A percentile compares a stretch with the other conserved stretches of the same genome.
Evolutionary conservation across 2,329 filamentous ascomycete genomes (phyloP).

Genomic region (Alternaria ethzedia): DNA sequence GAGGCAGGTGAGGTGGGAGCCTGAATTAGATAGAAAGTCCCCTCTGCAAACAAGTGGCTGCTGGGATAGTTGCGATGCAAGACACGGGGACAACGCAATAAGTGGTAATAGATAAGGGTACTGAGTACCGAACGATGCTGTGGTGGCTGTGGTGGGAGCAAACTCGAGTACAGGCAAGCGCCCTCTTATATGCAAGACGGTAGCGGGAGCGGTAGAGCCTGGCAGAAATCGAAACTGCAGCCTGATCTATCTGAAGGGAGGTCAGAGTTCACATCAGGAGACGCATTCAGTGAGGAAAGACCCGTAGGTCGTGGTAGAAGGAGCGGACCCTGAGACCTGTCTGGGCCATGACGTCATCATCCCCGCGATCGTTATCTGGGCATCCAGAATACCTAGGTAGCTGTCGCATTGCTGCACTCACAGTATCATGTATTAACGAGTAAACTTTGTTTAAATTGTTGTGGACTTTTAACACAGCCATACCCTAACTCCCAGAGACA

Average conservation of each 20-base stretch:
- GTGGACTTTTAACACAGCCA: not conserved
- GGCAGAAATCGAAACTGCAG: not conserved
- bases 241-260: not conserved
- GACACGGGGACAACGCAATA: not conserved
- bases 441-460: not conserved
- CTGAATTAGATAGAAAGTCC: not conserved
- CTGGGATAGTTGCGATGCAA: not conserved
- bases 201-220: not conserved
- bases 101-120: not conserved
- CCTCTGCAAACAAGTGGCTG: not conserved
- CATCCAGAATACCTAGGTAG: not conserved
- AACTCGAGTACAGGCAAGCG: not conserved
- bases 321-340: not conserved
- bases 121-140: not conserved
- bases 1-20: not conserved
- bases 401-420: too few relatives aligned
- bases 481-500: not conserved
- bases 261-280: not conserved
- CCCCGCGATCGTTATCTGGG: rapidly evolving
- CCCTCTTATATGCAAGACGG: not conserved
- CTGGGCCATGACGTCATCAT: not conserved
- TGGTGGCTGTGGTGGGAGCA: not conserved
- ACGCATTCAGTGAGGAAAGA: not conserved
- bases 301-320: not conserved
- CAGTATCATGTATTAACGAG: not conserved